Percentiles rank a stretch among this genome's conserved stretches.
These are phyloP conservation scores for Termitomyces sp. DNA, from an alignment of 768 basidiomycete species.

Conservation along the genomic window DNA sequence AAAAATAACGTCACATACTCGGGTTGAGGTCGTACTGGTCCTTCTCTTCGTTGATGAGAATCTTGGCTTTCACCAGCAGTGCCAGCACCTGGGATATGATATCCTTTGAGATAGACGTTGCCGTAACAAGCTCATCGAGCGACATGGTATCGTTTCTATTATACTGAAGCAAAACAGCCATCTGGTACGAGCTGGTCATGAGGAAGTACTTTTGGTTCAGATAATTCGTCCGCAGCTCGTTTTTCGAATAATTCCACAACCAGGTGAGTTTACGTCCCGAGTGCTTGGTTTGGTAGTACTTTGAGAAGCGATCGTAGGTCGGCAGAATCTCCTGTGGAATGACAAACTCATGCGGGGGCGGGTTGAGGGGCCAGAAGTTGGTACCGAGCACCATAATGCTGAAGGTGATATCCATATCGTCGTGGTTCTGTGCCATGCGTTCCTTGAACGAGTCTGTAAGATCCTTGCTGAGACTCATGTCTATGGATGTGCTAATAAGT, in stretches of 20 bases:
- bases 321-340: constrained; percentile 84
- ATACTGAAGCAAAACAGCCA: constrained; percentile 93
- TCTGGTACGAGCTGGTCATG: constrained; percentile 95
- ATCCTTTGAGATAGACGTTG: constrained; percentile 79
- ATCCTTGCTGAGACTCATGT: constrained; percentile 95
- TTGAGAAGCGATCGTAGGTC: constrained; percentile 88
- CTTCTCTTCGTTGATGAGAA: constrained; percentile 82
- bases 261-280: constrained; percentile 95
- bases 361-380: constrained; percentile 93
- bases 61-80: constrained; percentile 83
- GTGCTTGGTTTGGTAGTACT: constrained; percentile 93
- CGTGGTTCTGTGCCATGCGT: constrained; percentile 84
- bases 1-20: constrained; percentile 23
- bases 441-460: constrained; percentile 96
- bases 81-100: constrained; percentile 67
- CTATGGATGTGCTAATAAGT: constrained; percentile 31
- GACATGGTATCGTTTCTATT: constrained; percentile 89
- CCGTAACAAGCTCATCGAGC: constrained; percentile 71
- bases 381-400: constrained; percentile 93
- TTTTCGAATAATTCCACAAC: constrained; percentile 99
- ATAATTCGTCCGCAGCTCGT: constrained; percentile 93
- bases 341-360: constrained; percentile 81
- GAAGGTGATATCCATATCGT: constrained; percentile 89
- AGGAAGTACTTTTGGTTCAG: constrained; percentile 94
- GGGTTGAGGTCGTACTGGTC: constrained; percentile 94